Conservation (phyloP, 2,329 filamentous ascomycete genomes). For the Neonectria coccinea region DNA sequence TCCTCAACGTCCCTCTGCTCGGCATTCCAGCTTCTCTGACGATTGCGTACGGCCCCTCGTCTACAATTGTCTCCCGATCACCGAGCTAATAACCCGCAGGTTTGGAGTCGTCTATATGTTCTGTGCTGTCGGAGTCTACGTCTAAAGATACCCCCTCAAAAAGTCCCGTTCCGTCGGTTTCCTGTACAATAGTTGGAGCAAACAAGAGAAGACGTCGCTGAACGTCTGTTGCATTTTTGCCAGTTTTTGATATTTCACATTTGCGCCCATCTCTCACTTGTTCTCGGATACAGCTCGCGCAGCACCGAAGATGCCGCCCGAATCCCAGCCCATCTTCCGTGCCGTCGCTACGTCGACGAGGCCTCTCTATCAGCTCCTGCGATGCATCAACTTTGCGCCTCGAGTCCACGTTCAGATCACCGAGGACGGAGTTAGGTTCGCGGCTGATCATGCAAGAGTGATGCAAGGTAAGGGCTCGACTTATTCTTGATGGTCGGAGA, state of each 20-base stretch:
- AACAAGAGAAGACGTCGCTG: constrained; percentile 48
- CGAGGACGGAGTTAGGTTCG: constrained; percentile 86
- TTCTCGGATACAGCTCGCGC: constrained; percentile 15
- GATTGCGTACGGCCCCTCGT: constrained; percentile 77
- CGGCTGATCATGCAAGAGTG: constrained; percentile 86
- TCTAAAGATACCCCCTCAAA: constrained; percentile 72
- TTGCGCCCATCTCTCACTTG: constrained; percentile 23
- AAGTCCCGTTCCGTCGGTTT: constrained; percentile 48
- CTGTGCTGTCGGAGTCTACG: constrained; percentile 98
- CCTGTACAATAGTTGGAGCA: constrained; percentile 54
- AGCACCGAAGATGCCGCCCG: constrained; percentile 46
- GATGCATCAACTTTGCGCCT: constrained; percentile 69
- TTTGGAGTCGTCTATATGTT: constrained; percentile 98
- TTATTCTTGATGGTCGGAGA: neutral
- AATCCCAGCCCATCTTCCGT: constrained; percentile 70
- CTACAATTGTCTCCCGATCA: neutral
- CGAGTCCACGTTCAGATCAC: constrained; percentile 79
- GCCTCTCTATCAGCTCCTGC: constrained; percentile 74
- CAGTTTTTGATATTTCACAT: constrained; percentile 36
- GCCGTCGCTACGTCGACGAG: constrained; percentile 83
- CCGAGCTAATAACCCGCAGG: constrained; percentile 59
- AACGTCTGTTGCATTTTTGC: constrained; percentile 45
- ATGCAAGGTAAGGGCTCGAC: constrained; percentile 78
- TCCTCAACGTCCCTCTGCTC: constrained; percentile 80
- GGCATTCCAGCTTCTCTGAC: constrained; percentile 89